Evolutionary conservation across 108 stramenopile species (phyloP).

Genomic region (Nitzschia palea): DNA sequence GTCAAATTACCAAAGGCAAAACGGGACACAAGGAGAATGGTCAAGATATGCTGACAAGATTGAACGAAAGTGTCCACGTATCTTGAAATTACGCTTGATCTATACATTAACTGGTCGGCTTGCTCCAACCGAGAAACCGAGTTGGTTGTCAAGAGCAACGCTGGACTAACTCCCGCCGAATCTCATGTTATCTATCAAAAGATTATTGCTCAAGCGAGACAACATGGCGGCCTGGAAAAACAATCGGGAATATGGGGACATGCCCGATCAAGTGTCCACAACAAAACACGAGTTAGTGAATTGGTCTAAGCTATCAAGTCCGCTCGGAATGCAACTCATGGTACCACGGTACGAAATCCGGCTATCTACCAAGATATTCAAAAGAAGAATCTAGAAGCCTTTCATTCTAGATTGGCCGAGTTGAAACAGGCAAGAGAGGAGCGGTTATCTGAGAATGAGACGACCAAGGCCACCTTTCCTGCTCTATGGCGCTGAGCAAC

Average conservation of each 20-base stretch:
- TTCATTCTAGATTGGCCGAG: constrained; percentile 9
- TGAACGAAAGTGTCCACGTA: constrained; percentile 1
- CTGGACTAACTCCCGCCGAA: too few relatives aligned
- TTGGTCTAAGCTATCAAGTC: not conserved
- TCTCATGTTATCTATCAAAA: not conserved
- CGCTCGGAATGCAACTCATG: not conserved
- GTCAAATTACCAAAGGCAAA: constrained; percentile 10
- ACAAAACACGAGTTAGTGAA: not conserved
- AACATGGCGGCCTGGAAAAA: not conserved
- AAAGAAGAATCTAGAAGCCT: not conserved
- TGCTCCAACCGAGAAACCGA: not conserved
- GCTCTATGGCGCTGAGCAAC: too few relatives aligned
- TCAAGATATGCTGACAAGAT: constrained; percentile 7
- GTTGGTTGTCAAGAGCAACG: not conserved
- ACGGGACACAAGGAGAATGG: constrained; percentile 10
- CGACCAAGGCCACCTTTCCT: too few relatives aligned
- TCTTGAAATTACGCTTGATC: constrained; percentile 1
- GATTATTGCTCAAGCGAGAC: not conserved
- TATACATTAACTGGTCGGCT: not conserved
- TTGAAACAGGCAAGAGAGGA: constrained; percentile 7
- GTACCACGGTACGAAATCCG: not conserved
- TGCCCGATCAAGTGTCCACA: not conserved
- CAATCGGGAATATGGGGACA: not conserved
- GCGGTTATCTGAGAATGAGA: too few relatives aligned
- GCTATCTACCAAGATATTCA: not conserved